Base-by-base conservation (phyloP, 441 rosid genomes). In the Erodium trifolium region DNA sequence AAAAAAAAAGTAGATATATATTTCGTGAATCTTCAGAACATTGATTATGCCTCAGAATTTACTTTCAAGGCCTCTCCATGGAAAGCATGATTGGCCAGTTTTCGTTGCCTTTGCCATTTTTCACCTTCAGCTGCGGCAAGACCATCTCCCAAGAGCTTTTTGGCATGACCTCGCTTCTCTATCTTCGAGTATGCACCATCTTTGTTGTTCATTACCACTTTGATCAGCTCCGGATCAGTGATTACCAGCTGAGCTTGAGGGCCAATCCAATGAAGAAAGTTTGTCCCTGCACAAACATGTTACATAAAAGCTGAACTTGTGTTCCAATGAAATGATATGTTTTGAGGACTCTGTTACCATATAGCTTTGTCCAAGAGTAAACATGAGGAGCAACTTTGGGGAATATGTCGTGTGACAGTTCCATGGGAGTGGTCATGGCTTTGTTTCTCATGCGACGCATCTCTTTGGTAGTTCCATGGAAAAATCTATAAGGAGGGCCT, bases 401-500 rank as follows among this genome's bases (percentile, higher is more conserved):
- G 60, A 67, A 67, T 47, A 67, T 11, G 70, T 67, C 59, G 18
- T 67, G 70, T 19, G 70, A 67, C 39, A 19, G 14, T 27, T 10
- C 55, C 70, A 67, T 49, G 62, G 70, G 63, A 7, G 18, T 49
- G 57, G 12, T 67, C 60, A 14, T 67, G 57, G 55, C 37, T 49
- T 67, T 37, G 18, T 27, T 43, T 17, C 14, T 67, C 70, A 67
- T 67, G 60, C n/a, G 47, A 53, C 47, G 5, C 16, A 17, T 13
- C 17, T 67, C 63, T 35, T 49, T 67, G 27, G 63, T 67, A 16
- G 17, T 67, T 27, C 70, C 70, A 13, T 67, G 62, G 62, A 67
- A 53, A 11, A 67, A 43, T 57, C 70, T 67, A 31, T 67, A 67
- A 19, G 62, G 70, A 67, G 70, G 70, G 39, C 70, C 70, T 1